phyloP scores from a whole-genome alignment of 2,329 filamentous ascomycete genomes.

The Acrocalymma vagum region DNA sequence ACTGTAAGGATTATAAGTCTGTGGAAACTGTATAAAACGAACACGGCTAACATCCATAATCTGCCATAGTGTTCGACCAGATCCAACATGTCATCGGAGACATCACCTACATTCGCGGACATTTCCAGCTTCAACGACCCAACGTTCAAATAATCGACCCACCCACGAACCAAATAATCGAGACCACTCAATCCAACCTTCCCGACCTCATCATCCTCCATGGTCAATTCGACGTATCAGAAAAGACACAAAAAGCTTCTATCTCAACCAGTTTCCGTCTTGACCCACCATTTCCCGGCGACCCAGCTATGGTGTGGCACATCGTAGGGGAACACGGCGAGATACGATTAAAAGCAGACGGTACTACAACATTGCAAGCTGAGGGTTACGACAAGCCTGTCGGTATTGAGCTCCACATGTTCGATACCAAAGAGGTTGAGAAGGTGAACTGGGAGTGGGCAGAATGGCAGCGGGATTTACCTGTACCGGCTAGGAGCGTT shows the following conservation, averaged over 20 bases:
- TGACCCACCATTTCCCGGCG: conserved; percentile 22
- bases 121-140: too few relatives aligned
- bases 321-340: conserved; percentile 29
- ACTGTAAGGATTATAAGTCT: conserved; percentile 31
- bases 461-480: conserved; percentile 43
- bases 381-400: conserved; percentile 25
- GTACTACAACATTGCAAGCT: too few relatives aligned
- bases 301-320: conserved; percentile 19
- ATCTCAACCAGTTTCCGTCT: conserved; percentile 19
- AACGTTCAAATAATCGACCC: too few relatives aligned
- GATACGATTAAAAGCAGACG: conserved; percentile 15
- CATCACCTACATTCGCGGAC: too few relatives aligned
- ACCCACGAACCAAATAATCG: too few relatives aligned
- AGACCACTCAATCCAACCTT: too few relatives aligned
- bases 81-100: too few relatives aligned
- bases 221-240: too few relatives aligned
- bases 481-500: conserved; percentile 25
- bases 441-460: conserved; percentile 53
- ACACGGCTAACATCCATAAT: too few relatives aligned
- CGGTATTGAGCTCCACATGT: conserved; percentile 33
- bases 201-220: conserved; percentile 56
- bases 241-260: conserved; percentile 14
- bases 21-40: too few relatives aligned
- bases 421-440: conserved; percentile 32
- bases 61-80: too few relatives aligned